A percentile compares a stretch with the other conserved stretches of the same genome.
Evolutionary conservation across 1,139 yeast species (phyloP).

Genomic region (Insectozyma bohioensis): DNA sequence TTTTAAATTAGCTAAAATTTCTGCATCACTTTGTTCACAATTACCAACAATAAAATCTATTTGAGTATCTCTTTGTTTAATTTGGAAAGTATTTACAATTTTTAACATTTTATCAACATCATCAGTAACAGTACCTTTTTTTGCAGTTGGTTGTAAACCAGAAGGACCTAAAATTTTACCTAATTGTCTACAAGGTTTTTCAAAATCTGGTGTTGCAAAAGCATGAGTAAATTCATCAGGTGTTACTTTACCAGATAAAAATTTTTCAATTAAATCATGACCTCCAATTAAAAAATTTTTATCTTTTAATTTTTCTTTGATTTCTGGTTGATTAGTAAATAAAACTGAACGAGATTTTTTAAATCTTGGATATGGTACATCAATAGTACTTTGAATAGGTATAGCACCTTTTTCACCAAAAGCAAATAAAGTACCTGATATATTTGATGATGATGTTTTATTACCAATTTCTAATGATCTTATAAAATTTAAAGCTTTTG

Average conservation of each 20-base stretch:
- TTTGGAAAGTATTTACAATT: constrained; percentile 49
- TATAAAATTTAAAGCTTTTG: constrained; percentile 71
- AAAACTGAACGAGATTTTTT: constrained; percentile 60
- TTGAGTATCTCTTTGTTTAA: constrained; percentile 66
- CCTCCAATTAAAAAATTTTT: constrained; percentile 77
- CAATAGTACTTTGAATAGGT: constrained; percentile 70
- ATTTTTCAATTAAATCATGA: constrained; percentile 61
- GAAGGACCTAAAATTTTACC: constrained; percentile 85
- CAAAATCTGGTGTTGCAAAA: constrained; percentile 83
- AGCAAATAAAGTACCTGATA: constrained; percentile 65
- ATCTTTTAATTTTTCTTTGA: constrained; percentile 53
- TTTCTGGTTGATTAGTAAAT: constrained; percentile 58
- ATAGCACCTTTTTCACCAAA: constrained; percentile 79
- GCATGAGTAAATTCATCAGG: constrained; percentile 70
- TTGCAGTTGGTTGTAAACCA: constrained; percentile 85
- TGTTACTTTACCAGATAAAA: constrained; percentile 52
- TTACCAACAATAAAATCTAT: constrained; percentile 75
- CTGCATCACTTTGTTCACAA: constrained; percentile 75
- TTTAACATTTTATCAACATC: constrained; percentile 40
- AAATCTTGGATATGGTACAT: constrained; percentile 74
- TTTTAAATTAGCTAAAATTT: constrained; percentile 68
- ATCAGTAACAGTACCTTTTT: constrained; percentile 84
- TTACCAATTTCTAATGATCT: constrained; percentile 92
- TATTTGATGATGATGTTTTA: constrained; percentile 64
- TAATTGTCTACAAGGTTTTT: constrained; percentile 52